These are phyloP conservation scores for Metschnikowia lochheadii DNA, from an alignment of 805 yeast genomes.

Conservation along the genomic window DNA sequence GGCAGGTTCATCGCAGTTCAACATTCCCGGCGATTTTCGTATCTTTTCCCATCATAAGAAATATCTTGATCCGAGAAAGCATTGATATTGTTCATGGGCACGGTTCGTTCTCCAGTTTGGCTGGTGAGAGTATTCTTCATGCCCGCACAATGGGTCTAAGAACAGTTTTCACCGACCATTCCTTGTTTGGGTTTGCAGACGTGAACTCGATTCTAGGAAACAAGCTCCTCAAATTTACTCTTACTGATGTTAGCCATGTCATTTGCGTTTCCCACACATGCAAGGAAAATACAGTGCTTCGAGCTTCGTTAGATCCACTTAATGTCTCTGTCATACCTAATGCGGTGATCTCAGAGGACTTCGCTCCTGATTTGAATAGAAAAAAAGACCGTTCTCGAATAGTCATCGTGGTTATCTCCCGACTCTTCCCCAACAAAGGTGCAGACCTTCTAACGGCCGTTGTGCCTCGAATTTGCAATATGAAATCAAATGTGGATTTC, in stretches of 20 bases:
- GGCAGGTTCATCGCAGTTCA: constrained; percentile 75
- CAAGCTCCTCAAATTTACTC: constrained; percentile 75
- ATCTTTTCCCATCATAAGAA: constrained; percentile 78
- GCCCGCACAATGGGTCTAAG: constrained; percentile 88
- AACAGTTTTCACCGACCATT: constrained; percentile 94
- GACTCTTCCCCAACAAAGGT: constrained; percentile 95
- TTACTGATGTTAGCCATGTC: constrained; percentile 84
- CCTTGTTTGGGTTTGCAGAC: constrained; percentile 89
- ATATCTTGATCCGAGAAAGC: constrained; percentile 78
- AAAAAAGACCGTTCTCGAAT: constrained; percentile 29
- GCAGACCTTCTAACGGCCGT: constrained; percentile 82
- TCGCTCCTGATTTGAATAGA: constrained; percentile 45
- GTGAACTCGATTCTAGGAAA: constrained; percentile 81
- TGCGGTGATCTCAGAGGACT: constrained; percentile 85
- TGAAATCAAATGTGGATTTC: constrained; percentile 63
- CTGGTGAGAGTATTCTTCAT: constrained; percentile 90
- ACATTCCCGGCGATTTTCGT: constrained; percentile 88
- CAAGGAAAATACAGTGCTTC: constrained; percentile 87
- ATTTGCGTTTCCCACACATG: constrained; percentile 97
- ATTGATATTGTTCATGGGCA: constrained; percentile 94
- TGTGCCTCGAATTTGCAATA: constrained; percentile 75
- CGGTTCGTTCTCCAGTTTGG: constrained; percentile 80
- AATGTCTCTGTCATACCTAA: constrained; percentile 90
- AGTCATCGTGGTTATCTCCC: constrained; percentile 84
- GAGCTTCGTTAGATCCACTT: constrained; percentile 78